These are phyloP conservation scores for Xylariaceae sp. DNA, from an alignment of 2,329 filamentous ascomycete genomes.

Conservation along the genomic window DNA sequence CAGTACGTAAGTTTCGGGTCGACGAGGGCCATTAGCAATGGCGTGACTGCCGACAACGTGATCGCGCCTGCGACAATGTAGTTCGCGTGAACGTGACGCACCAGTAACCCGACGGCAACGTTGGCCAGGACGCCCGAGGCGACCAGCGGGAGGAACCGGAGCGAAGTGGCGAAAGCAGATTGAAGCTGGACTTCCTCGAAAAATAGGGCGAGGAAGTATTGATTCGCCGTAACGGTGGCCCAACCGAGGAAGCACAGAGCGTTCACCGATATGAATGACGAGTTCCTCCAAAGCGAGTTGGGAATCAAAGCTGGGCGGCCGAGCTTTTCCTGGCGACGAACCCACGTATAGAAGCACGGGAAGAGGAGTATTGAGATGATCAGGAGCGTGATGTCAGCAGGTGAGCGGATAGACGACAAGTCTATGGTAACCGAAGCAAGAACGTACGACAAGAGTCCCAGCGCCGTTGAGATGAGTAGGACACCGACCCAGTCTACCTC, in stretches of 20 bases:
- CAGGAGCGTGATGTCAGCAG: conserved; percentile 40
- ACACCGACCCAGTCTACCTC: conserved; percentile 46
- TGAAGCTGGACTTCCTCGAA: conserved; percentile 42
- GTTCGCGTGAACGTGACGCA: conserved; percentile 39
- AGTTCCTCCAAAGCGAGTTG: conserved; percentile 54
- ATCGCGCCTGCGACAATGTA: conserved; percentile 40
- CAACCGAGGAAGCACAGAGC: conserved; percentile 41
- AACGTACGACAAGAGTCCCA: conserved; percentile 43
- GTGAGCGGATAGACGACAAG: conserved; percentile 29
- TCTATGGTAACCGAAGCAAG: conserved; percentile 39
- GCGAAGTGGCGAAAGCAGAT: conserved; percentile 35
- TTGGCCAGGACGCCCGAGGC: conserved; percentile 43
- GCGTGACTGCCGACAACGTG: conserved; percentile 39
- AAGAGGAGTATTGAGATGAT: conserved; percentile 39
- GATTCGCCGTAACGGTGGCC: conserved; percentile 42
- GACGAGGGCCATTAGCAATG: conserved; percentile 53
- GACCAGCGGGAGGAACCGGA: conserved; percentile 44
- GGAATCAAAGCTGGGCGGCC: conserved; percentile 46
- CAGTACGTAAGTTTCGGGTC: conserved; percentile 48
- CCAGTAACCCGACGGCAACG: conserved; percentile 41
- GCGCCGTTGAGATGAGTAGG: conserved; percentile 35
- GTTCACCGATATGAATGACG: conserved; percentile 47
- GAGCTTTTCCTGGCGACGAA: conserved; percentile 11
- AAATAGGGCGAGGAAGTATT: conserved; percentile 40
- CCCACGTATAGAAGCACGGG: conserved; percentile 45